Percentiles rank a stretch among this genome's conserved stretches.
Evolutionary conservation across 768 basidiomycete genomes (phyloP).

Genomic region (Candolleomyces efflorescens): DNA sequence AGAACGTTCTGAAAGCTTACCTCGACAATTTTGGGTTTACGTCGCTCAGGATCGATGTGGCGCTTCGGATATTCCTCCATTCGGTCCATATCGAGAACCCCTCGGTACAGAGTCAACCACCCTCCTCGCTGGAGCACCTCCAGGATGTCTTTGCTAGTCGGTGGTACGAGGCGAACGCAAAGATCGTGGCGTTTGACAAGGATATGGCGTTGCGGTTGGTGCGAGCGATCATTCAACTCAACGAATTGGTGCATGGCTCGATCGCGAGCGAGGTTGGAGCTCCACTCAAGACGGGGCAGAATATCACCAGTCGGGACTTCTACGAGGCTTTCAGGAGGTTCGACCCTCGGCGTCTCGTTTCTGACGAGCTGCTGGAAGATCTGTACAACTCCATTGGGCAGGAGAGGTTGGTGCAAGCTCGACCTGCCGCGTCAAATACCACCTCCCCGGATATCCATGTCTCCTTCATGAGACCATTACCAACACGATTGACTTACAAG

Average conservation of each 20-base stretch:
- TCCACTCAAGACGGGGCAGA: slow-evolving; percentile 49
- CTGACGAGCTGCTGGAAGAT: slow-evolving; percentile 71
- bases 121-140: slow-evolving; percentile 51
- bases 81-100: slow-evolving; percentile 58
- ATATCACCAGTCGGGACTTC: slow-evolving; percentile 75
- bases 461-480: slow-evolving; percentile 69
- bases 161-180: slow-evolving; percentile 88
- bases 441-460: slow-evolving; percentile 50
- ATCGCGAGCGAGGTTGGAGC: slow-evolving; percentile 58
- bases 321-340: slow-evolving; percentile 76
- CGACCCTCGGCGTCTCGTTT: slow-evolving; percentile 65
- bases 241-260: slow-evolving; percentile 80
- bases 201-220: slow-evolving; percentile 76
- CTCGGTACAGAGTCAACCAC: slow-evolving; percentile 32
- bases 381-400: slow-evolving; percentile 75
- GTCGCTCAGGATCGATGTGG: slow-evolving; percentile 81
- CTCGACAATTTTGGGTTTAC: slow-evolving; percentile 85
- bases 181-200: slow-evolving; percentile 74
- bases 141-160: slow-evolving; percentile 81
- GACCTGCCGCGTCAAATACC: slow-evolving; percentile 37
- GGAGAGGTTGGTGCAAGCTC: slow-evolving; percentile 71
- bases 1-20: slow-evolving; percentile 74
- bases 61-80: slow-evolving; percentile 84
- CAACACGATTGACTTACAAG: slow-evolving; percentile 80
- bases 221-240: slow-evolving; percentile 80